phyloP scores from a whole-genome alignment of 1,284 basidiomycete species.

The Trametes polyzona region DNA sequence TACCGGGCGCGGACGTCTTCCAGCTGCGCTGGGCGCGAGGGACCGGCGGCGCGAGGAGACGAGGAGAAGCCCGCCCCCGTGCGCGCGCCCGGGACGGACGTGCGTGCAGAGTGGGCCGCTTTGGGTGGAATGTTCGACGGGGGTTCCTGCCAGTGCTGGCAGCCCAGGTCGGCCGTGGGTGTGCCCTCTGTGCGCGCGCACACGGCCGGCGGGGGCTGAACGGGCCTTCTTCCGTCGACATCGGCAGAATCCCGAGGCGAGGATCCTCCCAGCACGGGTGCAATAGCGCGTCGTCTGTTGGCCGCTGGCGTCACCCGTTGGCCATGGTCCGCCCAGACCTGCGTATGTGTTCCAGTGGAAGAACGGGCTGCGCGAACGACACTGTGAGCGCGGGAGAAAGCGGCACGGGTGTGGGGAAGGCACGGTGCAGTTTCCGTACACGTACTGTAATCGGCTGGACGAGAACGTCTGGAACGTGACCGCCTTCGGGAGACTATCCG shows the following conservation, averaged over 20 bases:
- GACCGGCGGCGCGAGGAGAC: constrained; percentile 23
- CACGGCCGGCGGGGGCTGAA: not conserved
- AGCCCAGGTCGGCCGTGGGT: too few relatives aligned
- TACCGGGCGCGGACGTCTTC: not conserved
- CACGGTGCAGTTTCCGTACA: too few relatives aligned
- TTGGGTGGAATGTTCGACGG: constrained; percentile 5
- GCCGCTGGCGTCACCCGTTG: not conserved
- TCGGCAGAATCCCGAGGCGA: constrained; percentile 14
- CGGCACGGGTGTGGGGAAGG: too few relatives aligned
- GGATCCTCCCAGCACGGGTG: constrained; percentile 1
- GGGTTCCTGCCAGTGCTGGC: not conserved
- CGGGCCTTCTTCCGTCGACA: constrained; percentile 13
- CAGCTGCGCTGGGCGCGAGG: not conserved
- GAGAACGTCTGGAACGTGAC: too few relatives aligned
- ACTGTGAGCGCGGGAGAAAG: not conserved
- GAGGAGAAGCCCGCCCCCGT: constrained; percentile 12
- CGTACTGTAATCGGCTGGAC: too few relatives aligned
- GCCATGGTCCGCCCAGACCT: not conserved
- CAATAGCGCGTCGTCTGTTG: not conserved
- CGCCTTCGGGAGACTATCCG: constrained; percentile 4
- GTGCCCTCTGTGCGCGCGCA: not conserved
- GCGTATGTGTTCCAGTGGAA: not conserved
- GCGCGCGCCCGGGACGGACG: too few relatives aligned
- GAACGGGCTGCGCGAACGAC: not conserved
- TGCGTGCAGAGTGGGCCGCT: too few relatives aligned